Conservation (phyloP, 2,329 filamentous ascomycete species). For the Diplodia seriata region DNA sequence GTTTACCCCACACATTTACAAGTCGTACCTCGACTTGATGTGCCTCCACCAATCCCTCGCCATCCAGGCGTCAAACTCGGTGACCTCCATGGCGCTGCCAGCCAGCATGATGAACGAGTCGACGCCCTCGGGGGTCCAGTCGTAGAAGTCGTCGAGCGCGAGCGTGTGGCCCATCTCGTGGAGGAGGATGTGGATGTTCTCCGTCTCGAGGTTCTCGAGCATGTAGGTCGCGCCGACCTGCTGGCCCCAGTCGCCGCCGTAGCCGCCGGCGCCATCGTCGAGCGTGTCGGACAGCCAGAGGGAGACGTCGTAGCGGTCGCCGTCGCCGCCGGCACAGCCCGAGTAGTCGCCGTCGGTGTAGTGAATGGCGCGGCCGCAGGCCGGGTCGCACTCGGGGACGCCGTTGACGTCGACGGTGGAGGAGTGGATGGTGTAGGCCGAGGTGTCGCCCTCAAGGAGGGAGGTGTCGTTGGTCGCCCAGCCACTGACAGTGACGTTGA, state of each 20-base stretch:
- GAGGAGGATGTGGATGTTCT: constrained; percentile 55
- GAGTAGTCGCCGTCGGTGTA: constrained; percentile 51
- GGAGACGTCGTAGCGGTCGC: constrained; percentile 47
- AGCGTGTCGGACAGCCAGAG: constrained; percentile 58
- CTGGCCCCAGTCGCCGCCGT: constrained; percentile 58
- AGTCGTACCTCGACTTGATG: constrained; percentile 39
- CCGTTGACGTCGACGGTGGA: constrained; percentile 48
- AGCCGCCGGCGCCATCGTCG: constrained; percentile 52
- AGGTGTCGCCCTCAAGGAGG: constrained; percentile 48
- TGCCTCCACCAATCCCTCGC: constrained; percentile 57
- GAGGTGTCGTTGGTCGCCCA: constrained; percentile 52
- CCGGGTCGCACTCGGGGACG: constrained; percentile 51
- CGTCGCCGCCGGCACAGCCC: constrained; percentile 49
- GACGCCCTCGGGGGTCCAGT: constrained; percentile 54
- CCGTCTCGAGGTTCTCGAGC: constrained; percentile 47
- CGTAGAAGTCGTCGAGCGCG: constrained; percentile 47
- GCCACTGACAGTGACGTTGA: constrained; percentile 54
- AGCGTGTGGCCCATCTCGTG: constrained; percentile 45
- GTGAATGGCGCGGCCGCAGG: constrained; percentile 56
- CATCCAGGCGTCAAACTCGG: constrained; percentile 61
- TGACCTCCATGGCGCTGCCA: constrained; percentile 52
- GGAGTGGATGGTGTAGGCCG: constrained; percentile 52
- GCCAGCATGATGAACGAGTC: constrained; percentile 57
- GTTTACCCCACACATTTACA: background rate
- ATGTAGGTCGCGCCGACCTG: constrained; percentile 55